phyloP scores from a whole-genome alignment of 2,329 filamentous ascomycete genomes.

The Stagonosporopsis tanaceti region DNA sequence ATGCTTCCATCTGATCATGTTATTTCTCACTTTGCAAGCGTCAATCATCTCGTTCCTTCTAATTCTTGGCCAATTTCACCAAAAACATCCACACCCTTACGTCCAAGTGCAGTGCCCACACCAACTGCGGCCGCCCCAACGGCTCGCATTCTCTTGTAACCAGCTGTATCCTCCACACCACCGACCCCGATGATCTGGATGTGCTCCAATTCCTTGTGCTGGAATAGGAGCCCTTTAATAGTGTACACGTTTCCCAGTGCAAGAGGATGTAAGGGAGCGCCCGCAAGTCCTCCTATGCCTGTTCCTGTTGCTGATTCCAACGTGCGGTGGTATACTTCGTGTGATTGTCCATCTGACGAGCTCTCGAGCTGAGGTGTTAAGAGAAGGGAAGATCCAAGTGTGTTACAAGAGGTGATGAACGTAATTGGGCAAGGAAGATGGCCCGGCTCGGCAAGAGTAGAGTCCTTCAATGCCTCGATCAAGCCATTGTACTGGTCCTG shows the following conservation, averaged over 20 bases:
- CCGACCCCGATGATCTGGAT: conserved; percentile 75
- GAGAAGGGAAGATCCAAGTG: conserved; percentile 72
- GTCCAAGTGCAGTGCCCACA: conserved; percentile 71
- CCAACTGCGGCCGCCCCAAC: conserved; percentile 73
- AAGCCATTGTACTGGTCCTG: conserved; percentile 69
- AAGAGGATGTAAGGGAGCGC: conserved; percentile 74
- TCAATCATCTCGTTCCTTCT: background rate
- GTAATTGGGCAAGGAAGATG: conserved; percentile 55
- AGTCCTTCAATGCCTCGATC: conserved; percentile 58
- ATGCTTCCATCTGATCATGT: background rate
- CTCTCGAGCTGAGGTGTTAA: conserved; percentile 47
- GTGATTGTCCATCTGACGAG: conserved; percentile 15
- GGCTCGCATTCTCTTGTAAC: conserved; percentile 68
- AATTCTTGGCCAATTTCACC: conserved; percentile 58
- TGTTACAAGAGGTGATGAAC: conserved; percentile 80
- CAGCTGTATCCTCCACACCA: conserved; percentile 70
- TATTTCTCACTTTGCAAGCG: background rate
- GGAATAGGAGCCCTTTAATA: conserved; percentile 67
- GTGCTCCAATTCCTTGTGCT: conserved; percentile 56
- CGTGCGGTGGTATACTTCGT: conserved; percentile 38
- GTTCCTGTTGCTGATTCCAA: conserved; percentile 61
- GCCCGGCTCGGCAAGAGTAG: conserved; percentile 27
- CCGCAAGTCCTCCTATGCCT: conserved; percentile 76
- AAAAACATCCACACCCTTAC: conserved; percentile 70
- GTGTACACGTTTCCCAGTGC: conserved; percentile 78